These are phyloP conservation scores for Collybiopsis confluens DNA, from an alignment of 768 basidiomycete species.

Conservation along the genomic window DNA sequence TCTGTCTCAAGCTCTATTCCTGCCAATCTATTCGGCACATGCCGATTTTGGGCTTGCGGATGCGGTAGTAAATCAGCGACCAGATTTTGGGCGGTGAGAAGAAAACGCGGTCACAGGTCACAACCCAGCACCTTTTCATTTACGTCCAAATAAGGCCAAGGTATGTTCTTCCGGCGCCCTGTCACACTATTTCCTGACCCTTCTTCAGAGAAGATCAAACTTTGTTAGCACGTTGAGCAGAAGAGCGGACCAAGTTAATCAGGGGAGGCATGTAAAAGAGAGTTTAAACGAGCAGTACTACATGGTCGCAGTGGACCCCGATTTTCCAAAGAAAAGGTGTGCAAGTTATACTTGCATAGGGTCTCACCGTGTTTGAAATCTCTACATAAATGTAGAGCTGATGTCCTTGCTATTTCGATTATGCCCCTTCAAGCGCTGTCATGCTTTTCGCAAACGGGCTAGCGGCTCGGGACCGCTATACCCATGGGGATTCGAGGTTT, in stretches of 20 bases:
- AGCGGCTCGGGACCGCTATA: slow-evolving; percentile 25
- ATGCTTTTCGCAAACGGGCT: slow-evolving; percentile 25
- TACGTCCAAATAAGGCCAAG: too few relatives aligned
- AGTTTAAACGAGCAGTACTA: slow-evolving; percentile 25
- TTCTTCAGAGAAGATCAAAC: slow-evolving; percentile 15
- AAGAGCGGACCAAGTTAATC: slow-evolving; percentile 16
- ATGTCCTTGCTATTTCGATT: slow-evolving; percentile 22
- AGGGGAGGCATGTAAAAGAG: slow-evolving; percentile 11
- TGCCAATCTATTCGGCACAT: neutral
- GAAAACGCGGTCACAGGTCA: too few relatives aligned
- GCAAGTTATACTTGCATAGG: neutral
- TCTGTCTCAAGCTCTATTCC: neutral
- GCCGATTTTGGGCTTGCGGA: neutral
- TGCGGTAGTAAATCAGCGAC: neutral
- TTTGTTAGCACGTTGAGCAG: slow-evolving; percentile 15
- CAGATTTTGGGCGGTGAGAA: slow-evolving; percentile 2
- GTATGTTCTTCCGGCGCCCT: neutral
- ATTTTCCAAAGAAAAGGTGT: slow-evolving; percentile 25
- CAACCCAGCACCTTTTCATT: too few relatives aligned
- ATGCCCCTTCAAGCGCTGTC: slow-evolving; percentile 19
- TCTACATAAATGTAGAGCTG: slow-evolving; percentile 15
- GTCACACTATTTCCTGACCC: neutral
- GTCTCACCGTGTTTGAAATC: neutral
- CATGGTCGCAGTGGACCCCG: slow-evolving; percentile 22
- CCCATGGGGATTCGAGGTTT: slow-evolving; percentile 27